phyloP scores from a whole-genome alignment of 495 filamentous ascomycete genomes.

The Lichenothelia convexa region DNA sequence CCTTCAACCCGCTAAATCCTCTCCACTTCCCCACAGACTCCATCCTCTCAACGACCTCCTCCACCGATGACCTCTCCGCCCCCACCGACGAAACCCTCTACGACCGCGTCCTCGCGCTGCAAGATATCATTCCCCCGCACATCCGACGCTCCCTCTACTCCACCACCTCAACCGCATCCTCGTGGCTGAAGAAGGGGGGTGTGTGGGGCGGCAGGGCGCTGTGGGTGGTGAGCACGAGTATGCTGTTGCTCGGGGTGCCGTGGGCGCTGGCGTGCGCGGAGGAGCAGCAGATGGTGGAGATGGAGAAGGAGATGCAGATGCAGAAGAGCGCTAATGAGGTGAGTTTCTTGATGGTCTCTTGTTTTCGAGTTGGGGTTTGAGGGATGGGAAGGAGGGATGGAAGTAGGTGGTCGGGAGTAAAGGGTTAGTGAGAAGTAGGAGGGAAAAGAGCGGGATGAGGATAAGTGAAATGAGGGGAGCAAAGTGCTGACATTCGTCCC shows the following conservation, averaged over 20 bases:
- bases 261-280: constrained; percentile 84
- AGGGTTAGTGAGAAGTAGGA: too few relatives aligned
- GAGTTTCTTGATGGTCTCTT: too few relatives aligned
- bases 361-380: neutral
- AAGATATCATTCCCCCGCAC: constrained; percentile 78
- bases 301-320: constrained; percentile 94
- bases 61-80: constrained; percentile 26
- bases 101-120: constrained; percentile 69
- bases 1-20: too few relatives aligned
- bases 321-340: constrained; percentile 59
- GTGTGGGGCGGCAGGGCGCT: constrained; percentile 60
- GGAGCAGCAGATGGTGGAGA: constrained; percentile 87
- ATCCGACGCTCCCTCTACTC: constrained; percentile 49
- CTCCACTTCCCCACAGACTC: constrained; percentile 12
- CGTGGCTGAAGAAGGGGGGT: constrained; percentile 41
- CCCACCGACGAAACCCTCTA: constrained; percentile 40
- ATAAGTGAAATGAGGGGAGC: too few relatives aligned
- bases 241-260: constrained; percentile 76
- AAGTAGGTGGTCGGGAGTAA: too few relatives aligned
- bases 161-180: constrained; percentile 36
- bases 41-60: constrained; percentile 34
- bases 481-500: too few relatives aligned
- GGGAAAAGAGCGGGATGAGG: too few relatives aligned
- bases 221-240: constrained; percentile 74
- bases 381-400: too few relatives aligned